These are phyloP conservation scores for Neurospora sublineolata DNA, from an alignment of 495 filamentous ascomycete genomes.

Conservation along the genomic window DNA sequence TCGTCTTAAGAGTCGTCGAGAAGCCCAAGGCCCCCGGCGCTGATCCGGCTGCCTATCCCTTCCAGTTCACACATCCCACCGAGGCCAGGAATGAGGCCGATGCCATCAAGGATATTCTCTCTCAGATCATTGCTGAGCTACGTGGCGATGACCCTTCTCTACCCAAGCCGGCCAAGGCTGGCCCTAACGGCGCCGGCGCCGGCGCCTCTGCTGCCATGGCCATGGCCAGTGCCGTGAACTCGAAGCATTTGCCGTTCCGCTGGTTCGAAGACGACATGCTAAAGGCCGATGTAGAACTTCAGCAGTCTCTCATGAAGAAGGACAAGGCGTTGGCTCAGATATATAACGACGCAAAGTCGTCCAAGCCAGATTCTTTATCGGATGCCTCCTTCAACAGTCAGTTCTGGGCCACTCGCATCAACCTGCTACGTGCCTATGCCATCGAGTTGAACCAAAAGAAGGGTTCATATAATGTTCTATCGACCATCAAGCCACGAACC, in stretches of 20 bases:
- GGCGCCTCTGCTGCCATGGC: conserved; percentile 36
- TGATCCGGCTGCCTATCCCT: conserved; percentile 56
- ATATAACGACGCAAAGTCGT: conserved; percentile 65
- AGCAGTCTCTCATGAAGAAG: conserved; percentile 72
- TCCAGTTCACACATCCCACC: conserved; percentile 69
- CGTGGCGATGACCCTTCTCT: conserved; percentile 44
- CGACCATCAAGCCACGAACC: conserved; percentile 70
- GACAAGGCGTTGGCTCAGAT: conserved; percentile 61
- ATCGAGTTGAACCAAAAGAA: conserved; percentile 76
- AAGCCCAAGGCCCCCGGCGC: conserved; percentile 43
- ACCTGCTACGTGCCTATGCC: conserved; percentile 77
- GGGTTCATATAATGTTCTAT: conserved; percentile 85
- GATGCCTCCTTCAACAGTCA: conserved; percentile 69
- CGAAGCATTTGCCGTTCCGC: conserved; percentile 33
- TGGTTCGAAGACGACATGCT: conserved; percentile 72
- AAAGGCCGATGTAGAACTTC: conserved; percentile 61
- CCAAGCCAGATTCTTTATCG: conserved; percentile 70
- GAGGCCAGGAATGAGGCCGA: conserved; percentile 74
- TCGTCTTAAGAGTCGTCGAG: conserved; percentile 80
- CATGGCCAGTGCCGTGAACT: conserved; percentile 33
- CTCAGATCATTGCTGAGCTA: conserved; percentile 57
- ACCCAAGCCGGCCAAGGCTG: conserved; percentile 27
- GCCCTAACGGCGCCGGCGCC: conserved; percentile 14
- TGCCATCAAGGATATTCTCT: conserved; percentile 67
- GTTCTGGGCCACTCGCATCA: conserved; percentile 84